Conservation (phyloP, 441 rosid genomes). For the Syzygium syzygioides region DNA sequence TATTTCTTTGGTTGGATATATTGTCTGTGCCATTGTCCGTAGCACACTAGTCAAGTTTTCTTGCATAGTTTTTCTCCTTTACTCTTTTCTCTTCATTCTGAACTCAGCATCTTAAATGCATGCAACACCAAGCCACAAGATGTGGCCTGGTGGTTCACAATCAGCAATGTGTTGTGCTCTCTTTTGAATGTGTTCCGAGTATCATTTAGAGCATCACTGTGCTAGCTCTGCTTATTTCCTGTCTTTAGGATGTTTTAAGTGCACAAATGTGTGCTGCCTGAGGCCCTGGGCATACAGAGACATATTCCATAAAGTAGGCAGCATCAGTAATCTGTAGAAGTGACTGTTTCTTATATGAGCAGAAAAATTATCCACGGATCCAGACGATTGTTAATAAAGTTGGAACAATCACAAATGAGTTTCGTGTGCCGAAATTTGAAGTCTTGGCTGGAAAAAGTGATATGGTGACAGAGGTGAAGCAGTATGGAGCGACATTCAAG, state of each 20-base stretch:
- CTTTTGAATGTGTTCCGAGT: background rate
- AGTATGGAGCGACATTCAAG: slow-evolving; percentile 88
- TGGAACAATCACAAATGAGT: slow-evolving; percentile 77
- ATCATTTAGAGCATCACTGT: background rate
- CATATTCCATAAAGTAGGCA: background rate
- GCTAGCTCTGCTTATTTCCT: background rate
- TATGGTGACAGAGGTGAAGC: slow-evolving; percentile 91
- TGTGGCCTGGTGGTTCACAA: background rate
- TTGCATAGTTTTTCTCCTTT: background rate
- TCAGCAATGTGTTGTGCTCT: background rate
- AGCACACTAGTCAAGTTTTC: background rate
- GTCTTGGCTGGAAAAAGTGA: slow-evolving; percentile 75
- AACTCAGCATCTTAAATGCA: background rate
- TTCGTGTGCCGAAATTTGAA: slow-evolving; percentile 92
- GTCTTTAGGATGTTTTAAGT: background rate
- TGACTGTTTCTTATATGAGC: slow-evolving; percentile 10
- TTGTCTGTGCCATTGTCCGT: background rate
- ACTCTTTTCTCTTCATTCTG: background rate
- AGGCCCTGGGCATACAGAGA: background rate
- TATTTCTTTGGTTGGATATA: background rate
- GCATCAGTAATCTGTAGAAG: background rate
- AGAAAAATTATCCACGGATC: slow-evolving; percentile 92
- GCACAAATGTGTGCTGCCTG: background rate
- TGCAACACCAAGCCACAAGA: background rate
- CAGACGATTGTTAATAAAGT: slow-evolving; percentile 87